These are phyloP conservation scores for Podospora sp. DNA, from an alignment of 495 filamentous ascomycete species.

Conservation along the genomic window DNA sequence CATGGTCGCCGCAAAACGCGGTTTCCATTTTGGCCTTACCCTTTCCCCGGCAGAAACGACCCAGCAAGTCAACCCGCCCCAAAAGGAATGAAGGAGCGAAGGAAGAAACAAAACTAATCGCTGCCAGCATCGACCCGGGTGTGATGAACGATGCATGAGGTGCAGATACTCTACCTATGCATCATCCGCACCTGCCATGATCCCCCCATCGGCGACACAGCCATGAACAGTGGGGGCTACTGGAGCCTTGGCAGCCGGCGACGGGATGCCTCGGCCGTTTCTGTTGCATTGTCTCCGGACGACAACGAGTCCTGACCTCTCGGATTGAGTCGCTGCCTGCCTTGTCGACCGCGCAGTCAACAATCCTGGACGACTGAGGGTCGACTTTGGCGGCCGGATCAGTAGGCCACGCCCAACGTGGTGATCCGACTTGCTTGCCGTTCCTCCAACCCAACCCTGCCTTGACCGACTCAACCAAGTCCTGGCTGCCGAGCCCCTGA, in stretches of 20 bases:
- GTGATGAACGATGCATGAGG: background rate
- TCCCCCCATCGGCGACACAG: background rate
- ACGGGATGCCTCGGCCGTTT: background rate
- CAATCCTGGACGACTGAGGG: background rate
- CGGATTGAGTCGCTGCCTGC: background rate
- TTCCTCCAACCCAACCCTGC: background rate
- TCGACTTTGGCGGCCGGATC: background rate
- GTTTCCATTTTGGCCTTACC: background rate
- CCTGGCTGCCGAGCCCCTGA: background rate
- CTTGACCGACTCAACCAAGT: background rate
- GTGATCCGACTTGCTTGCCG: background rate
- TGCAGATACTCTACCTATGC: no score
- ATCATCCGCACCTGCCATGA: background rate
- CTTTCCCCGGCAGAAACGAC: background rate
- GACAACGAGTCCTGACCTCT: background rate
- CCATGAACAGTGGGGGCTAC: background rate
- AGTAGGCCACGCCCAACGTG: background rate
- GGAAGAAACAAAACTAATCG: conserved; percentile 1
- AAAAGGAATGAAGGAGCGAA: background rate
- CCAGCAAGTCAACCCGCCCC: background rate
- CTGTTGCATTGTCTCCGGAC: background rate
- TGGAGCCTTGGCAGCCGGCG: background rate
- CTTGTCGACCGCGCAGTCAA: background rate
- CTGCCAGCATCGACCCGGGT: background rate
- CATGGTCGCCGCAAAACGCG: background rate